Evolutionary conservation across 495 filamentous ascomycete species (phyloP).

Genomic region (Friedmanniomyces endolithicus): DNA sequence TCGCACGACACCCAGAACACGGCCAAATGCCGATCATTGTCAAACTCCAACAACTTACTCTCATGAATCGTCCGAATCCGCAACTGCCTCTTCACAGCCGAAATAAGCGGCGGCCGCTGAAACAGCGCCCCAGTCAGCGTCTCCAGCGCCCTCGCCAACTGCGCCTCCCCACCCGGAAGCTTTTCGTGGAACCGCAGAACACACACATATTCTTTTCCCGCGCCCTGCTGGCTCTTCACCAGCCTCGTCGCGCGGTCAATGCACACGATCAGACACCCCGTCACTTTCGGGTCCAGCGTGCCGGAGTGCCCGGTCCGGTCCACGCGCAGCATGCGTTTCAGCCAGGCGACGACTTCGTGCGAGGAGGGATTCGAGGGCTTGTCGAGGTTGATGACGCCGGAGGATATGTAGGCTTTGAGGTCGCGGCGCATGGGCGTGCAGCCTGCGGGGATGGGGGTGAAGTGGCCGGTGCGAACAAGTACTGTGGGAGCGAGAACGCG

Average conservation of each 20-base stretch:
- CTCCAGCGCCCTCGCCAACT: constrained; percentile 82
- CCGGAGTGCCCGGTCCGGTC: constrained; percentile 97
- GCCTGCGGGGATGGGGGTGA: constrained; percentile 83
- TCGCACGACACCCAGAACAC: constrained; percentile 99
- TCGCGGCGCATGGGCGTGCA: constrained; percentile 78
- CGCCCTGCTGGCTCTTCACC: constrained; percentile 96
- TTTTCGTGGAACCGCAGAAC: constrained; percentile 87
- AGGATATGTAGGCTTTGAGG: constrained; percentile 87
- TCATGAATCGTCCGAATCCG: constrained; percentile 95
- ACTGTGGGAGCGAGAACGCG: constrained; percentile 42
- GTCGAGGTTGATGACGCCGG: constrained; percentile 95
- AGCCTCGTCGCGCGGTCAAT: constrained; percentile 90
- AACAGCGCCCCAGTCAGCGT: constrained; percentile 91
- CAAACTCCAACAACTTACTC: constrained; percentile 89
- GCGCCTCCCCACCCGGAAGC: constrained; percentile 76
- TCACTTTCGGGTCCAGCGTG: constrained; percentile 90
- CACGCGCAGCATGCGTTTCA: constrained; percentile 84
- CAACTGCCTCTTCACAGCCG: constrained; percentile 94
- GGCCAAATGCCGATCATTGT: constrained; percentile 92
- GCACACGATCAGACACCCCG: constrained; percentile 80
- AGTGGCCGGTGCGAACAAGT: constrained; percentile 78
- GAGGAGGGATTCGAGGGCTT: constrained; percentile 96
- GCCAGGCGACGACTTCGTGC: constrained; percentile 97
- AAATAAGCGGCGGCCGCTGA: constrained; percentile 93
- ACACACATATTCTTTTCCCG: constrained; percentile 81